Percentiles rank a stretch among this genome's conserved stretches.
Conservation (phyloP, 345 rosid species). For the Brassica incana region DNA sequence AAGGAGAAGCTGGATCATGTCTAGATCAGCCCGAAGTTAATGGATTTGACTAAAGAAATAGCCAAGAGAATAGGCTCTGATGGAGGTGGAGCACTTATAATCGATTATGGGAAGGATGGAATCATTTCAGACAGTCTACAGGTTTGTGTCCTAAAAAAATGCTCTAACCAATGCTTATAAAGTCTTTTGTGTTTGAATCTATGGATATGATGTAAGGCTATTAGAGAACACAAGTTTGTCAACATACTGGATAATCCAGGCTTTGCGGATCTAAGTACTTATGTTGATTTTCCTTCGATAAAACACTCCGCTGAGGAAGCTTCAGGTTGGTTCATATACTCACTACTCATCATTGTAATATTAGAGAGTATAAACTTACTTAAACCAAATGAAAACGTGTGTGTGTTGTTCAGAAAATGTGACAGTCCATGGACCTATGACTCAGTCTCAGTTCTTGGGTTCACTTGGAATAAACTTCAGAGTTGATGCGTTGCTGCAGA, state of each 20-base stretch:
- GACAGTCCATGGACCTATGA: conserved; percentile 80
- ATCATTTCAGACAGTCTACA: too few species aligned
- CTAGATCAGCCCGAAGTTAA: too few species aligned
- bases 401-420: conserved; percentile 56
- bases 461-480: conserved; percentile 92
- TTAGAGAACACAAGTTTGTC: conserved; percentile 92
- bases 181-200: neutral
- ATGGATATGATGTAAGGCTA: conserved; percentile 47
- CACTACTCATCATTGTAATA: neutral
- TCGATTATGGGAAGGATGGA: too few species aligned
- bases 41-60: too few species aligned
- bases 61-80: too few species aligned
- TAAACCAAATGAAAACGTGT: neutral
- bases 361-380: neutral
- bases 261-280: conserved; percentile 90
- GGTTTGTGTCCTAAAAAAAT: neutral
- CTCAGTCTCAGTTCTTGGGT: conserved; percentile 90
- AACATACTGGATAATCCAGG: conserved; percentile 86
- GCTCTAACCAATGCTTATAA: neutral
- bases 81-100: too few species aligned
- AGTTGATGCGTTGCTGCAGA: conserved; percentile 73
- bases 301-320: conserved; percentile 79
- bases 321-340: conserved; percentile 53
- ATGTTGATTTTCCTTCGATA: conserved; percentile 83
- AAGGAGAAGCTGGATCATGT: too few species aligned